Base-by-base conservation (phyloP, 768 basidiomycete species). In the Boletus patriciae region DNA sequence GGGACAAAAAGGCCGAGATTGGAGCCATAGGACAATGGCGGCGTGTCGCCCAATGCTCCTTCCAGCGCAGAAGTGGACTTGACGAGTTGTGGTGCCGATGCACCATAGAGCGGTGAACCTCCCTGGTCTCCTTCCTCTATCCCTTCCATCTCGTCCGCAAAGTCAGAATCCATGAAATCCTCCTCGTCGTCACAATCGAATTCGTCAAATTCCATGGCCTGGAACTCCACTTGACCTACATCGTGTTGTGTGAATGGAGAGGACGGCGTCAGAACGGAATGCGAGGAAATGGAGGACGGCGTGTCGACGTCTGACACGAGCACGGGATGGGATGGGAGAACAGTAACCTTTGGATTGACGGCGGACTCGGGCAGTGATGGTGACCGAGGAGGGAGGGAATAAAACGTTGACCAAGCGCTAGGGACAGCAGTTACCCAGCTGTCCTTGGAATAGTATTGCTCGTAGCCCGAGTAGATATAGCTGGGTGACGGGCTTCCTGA, bases 141-240 rank as follows among this genome's bases (percentile, higher is more conserved):
- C 46, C 65, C 63, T 6, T 74, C 71, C 69, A 73, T 70, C 27
- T 70, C 72, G 54, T 73, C 70, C 36, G 60, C 60, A 55, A 63
- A 73, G 36, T 72, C 72, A 13, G 68, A 72, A 27, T 73, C 69
- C n/a, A 62, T 8, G 37, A 57, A 69, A 27, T 70, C 68, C 0
- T 69, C 68, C 6, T 71, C 70, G 38, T 74, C 73, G 4, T 73
- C 71, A 41, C 46, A 66, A 4, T 72, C 71, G 21, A 72, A 67
- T 16, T 74, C 70, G 33, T 74, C 70, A 54, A 67, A 57, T 10
- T 72, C 72, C 64, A 65, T 65, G 46, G 61, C 15, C 18, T 67
- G 55, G 33, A 51, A 16, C 8, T 50, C 59, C 8, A 34, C 19
- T 19, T 62, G 59, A 1, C n/a, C 48, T 19, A 62, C 38, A 48